Percentiles rank a stretch among this genome's conserved stretches.
phyloP scores from a whole-genome alignment of 192 early-diverging fungal genomes.

The Geranomyces variabilis region DNA sequence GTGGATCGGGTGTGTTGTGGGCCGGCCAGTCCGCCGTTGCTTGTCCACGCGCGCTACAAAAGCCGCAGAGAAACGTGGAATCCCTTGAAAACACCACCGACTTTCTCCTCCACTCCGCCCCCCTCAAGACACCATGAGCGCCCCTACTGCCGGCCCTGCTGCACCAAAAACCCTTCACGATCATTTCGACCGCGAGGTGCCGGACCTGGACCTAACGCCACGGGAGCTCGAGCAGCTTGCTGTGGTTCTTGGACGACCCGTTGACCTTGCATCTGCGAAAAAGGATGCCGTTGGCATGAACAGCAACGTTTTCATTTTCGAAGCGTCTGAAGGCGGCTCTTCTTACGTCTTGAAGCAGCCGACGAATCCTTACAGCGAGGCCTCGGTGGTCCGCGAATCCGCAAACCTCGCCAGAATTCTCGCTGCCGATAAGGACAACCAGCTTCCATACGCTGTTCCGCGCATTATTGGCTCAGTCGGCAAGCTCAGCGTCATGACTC shows the following conservation, averaged over 20 bases:
- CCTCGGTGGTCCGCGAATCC: neutral
- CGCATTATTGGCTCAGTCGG: neutral
- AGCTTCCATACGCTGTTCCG: neutral
- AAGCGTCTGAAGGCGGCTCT: neutral
- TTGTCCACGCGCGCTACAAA: no score
- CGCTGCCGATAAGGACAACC: neutral
- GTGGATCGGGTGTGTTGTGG: no score
- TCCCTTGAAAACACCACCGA: no score
- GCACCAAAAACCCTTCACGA: neutral
- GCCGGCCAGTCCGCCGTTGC: no score
- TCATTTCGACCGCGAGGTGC: neutral
- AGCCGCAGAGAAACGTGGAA: no score
- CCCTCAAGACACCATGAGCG: no score
- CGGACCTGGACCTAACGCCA: neutral
- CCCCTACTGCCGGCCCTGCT: no score
- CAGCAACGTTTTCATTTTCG: conserved; percentile 2
- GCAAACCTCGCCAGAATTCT: neutral
- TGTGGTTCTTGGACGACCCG: neutral
- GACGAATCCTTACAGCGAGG: neutral
- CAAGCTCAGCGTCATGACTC: neutral
- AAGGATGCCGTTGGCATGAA: neutral
- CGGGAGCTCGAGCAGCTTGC: neutral
- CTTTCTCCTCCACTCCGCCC: no score
- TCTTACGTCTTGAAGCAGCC: conserved; percentile 1
- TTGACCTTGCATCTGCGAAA: neutral